phyloP scores from a whole-genome alignment of 495 filamentous ascomycete genomes.

The Aspergillus haitiensis region DNA sequence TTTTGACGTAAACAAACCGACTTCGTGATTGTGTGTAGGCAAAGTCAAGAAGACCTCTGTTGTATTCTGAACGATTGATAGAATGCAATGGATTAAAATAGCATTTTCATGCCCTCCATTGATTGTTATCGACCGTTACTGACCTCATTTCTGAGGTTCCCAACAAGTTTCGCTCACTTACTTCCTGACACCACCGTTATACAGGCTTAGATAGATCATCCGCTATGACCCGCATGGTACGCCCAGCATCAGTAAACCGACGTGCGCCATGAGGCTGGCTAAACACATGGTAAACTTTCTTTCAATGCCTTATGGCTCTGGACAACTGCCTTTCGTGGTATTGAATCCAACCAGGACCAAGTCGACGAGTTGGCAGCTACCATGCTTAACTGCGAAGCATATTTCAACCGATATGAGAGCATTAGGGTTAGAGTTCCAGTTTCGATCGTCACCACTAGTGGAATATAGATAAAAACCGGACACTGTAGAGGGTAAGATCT shows the following conservation, averaged over 20 bases:
- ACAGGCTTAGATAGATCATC: slow-evolving; percentile 38
- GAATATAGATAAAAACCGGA: slow-evolving; percentile 27
- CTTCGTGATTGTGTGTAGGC: slow-evolving; percentile 41
- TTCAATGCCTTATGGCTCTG: slow-evolving; percentile 41
- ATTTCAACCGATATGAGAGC: slow-evolving; percentile 33
- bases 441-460: slow-evolving; percentile 23
- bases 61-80: slow-evolving; percentile 40
- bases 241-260: slow-evolving; percentile 50
- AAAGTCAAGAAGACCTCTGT: slow-evolving; percentile 26
- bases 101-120: slow-evolving; percentile 17
- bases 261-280: slow-evolving; percentile 40
- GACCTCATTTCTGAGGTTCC: slow-evolving; percentile 29
- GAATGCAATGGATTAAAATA: slow-evolving; percentile 26
- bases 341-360: slow-evolving; percentile 30
- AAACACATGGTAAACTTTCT: slow-evolving; percentile 49
- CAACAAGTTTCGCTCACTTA: slow-evolving; percentile 41
- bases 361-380: slow-evolving; percentile 39
- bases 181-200: slow-evolving; percentile 28
- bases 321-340: slow-evolving; percentile 40
- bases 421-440: slow-evolving; percentile 47
- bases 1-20: slow-evolving; percentile 22
- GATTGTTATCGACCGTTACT: slow-evolving; percentile 18
- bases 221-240: slow-evolving; percentile 41
- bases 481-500: slow-evolving; percentile 32
- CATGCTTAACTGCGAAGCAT: slow-evolving; percentile 43